phyloP scores from a whole-genome alignment of 352 stramenopile genomes.

The Phytophthora aleatoria region DNA sequence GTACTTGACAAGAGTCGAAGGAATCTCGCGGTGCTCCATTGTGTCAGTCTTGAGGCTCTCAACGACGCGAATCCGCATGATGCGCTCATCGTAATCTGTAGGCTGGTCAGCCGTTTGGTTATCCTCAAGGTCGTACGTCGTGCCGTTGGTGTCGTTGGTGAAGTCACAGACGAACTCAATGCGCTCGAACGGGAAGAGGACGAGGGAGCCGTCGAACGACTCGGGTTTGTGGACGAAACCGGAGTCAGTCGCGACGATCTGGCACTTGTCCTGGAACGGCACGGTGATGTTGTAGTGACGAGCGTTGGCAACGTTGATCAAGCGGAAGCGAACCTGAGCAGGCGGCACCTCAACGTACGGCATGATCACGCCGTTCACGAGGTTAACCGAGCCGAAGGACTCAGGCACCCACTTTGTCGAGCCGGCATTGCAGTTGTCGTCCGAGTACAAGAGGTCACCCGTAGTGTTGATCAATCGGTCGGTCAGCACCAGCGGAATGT shows the following conservation, averaged over 20 bases:
- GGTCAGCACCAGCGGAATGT: constrained; percentile 52
- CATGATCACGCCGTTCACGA: constrained; percentile 67
- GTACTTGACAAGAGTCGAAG: constrained; percentile 40
- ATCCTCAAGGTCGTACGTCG: constrained; percentile 58
- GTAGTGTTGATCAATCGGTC: constrained; percentile 49
- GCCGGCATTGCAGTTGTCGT: constrained; percentile 47
- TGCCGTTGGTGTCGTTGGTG: constrained; percentile 35
- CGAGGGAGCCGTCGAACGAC: constrained; percentile 37
- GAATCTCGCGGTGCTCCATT: constrained; percentile 46
- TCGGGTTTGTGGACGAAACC: constrained; percentile 66
- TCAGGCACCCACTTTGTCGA: constrained; percentile 56
- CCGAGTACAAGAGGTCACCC: constrained; percentile 55
- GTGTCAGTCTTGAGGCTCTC: constrained; percentile 42
- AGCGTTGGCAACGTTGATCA: constrained; percentile 66
- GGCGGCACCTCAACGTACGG: constrained; percentile 67
- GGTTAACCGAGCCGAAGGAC: constrained; percentile 58
- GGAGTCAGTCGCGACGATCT: constrained; percentile 62
- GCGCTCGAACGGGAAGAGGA: constrained; percentile 59
- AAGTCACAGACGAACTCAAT: constrained; percentile 73
- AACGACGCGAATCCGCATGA: constrained; percentile 55
- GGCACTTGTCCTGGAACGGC: constrained; percentile 68
- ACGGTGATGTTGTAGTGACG: constrained; percentile 82
- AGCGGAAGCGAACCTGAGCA: constrained; percentile 69
- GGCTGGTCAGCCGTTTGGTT: constrained; percentile 50
- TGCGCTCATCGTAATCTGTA: constrained; percentile 49